Evolutionary conservation across 768 basidiomycete species (phyloP), one percentile per base, ranked within the genome.

Genomic region (Kwoniella pini): DNA sequence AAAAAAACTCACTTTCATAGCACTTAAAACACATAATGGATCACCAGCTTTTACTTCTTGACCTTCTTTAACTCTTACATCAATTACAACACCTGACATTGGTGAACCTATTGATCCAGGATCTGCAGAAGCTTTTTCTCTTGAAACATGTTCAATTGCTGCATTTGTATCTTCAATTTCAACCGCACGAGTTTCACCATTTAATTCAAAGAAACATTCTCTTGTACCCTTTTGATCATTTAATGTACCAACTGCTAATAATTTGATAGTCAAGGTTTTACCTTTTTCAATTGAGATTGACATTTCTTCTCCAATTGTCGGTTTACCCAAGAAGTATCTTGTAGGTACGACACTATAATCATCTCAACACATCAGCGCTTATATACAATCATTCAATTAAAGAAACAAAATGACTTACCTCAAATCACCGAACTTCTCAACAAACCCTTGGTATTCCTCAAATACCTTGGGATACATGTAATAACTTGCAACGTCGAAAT

Each of bases 391-490:
- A 38, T 10, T 19, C 50, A 24, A 77, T n/a, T n/a, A n/a, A n/a
- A n/a, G n/a, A n/a, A n/a, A n/a, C n/a, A n/a, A n/a, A n/a, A n/a
- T n/a, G n/a, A n/a, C 84, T 60, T 73, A 90, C 91, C 91, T 92
- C 53, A 94, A 82, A 79, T 96, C 92, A 33, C 94, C 96, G 77
- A 88, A 98, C 81, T 90, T 95, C 82, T 91, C 89, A 63, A 94
- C 83, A 82, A 97, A 99, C 65, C 87, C 84, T 77, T 92, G 90
- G 78, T 88, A 97, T 79, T 99, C 95, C 77, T 98, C 96, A 77
- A 97, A 98, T 65, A 89, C 92, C 87, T 96, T 95, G 42, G 95
- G 93, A 77, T 97, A 99, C 94, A 99, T 97, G 78, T 90, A 89
- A 82, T 92, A 96, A 52, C 90, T 93, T 38, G 88, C 86, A 45